Percentiles rank a stretch among this genome's conserved stretches.
Evolutionary conservation across 768 basidiomycete species (phyloP).

Genomic region (Russula olivacea): DNA sequence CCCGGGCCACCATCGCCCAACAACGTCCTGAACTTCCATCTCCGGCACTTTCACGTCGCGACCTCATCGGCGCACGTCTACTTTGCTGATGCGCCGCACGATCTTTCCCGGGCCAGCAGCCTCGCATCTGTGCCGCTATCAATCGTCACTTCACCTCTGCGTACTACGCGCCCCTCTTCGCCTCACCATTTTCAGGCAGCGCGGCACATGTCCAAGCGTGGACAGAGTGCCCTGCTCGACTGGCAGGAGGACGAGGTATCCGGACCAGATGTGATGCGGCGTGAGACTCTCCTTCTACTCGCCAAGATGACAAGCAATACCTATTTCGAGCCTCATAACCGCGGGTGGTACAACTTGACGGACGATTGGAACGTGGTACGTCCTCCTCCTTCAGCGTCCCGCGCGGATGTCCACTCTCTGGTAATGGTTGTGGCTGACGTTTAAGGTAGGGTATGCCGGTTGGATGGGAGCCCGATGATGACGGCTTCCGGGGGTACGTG

Average conservation of each 20-base stretch:
- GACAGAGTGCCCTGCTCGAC: conserved; percentile 40
- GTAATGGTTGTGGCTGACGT: neutral
- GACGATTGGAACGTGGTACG: conserved; percentile 56
- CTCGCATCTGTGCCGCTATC: conserved; percentile 28
- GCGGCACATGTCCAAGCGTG: conserved; percentile 28
- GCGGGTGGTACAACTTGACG: conserved; percentile 72
- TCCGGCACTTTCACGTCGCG: conserved; percentile 60
- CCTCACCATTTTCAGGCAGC: neutral
- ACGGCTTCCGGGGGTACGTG: conserved; percentile 91
- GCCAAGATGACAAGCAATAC: conserved; percentile 97
- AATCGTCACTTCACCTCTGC: neutral
- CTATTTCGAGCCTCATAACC: conserved; percentile 58
- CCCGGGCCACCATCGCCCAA: neutral
- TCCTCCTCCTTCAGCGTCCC: neutral
- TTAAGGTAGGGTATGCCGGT: conserved; percentile 55
- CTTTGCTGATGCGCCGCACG: conserved; percentile 47
- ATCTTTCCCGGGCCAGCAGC: conserved; percentile 27
- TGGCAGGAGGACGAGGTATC: conserved; percentile 76
- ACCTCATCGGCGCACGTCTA: conserved; percentile 49
- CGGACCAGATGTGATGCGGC: conserved; percentile 70
- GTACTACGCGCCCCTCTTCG: conserved; percentile 10
- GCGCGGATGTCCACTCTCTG: neutral
- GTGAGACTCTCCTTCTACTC: conserved; percentile 69
- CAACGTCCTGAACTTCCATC: conserved; percentile 44
- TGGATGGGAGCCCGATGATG: conserved; percentile 84